These are phyloP conservation scores for Penicillium sp. DNA, from an alignment of 2,329 filamentous ascomycete species.

Conservation along the genomic window DNA sequence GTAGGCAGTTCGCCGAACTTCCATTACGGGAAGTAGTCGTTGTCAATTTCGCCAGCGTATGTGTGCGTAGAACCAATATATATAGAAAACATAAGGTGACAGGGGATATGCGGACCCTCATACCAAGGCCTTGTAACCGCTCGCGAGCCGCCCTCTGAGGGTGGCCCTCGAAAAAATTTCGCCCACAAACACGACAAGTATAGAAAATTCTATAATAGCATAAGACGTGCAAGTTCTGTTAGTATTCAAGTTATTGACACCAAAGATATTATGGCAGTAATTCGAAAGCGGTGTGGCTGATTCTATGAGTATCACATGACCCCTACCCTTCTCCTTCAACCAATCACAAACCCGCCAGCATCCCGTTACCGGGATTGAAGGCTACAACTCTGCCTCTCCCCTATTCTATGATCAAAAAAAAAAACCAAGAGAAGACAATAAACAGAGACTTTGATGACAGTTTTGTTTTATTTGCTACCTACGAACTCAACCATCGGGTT, in stretches of 20 bases:
- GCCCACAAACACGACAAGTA: too few relatives aligned
- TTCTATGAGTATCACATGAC: not conserved
- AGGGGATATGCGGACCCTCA: too few relatives aligned
- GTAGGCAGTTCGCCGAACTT: too few relatives aligned
- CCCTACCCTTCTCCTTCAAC: not conserved
- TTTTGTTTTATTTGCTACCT: not conserved
- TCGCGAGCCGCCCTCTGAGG: too few relatives aligned
- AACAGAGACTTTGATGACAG: not conserved
- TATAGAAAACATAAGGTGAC: too few relatives aligned
- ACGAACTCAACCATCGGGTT: not conserved
- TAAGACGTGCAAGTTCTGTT: too few relatives aligned
- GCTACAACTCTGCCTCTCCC: not conserved
- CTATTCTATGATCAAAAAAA: not conserved
- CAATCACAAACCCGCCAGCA: conserved; percentile 2
- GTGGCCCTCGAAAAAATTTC: too few relatives aligned
- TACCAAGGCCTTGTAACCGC: too few relatives aligned
- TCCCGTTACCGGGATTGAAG: conserved; percentile 8
- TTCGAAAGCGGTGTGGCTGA: not conserved
- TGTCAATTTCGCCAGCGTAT: too few relatives aligned
- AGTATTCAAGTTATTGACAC: not conserved
- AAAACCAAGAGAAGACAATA: not conserved
- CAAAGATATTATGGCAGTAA: not conserved
- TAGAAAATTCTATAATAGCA: too few relatives aligned
- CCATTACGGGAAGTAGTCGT: too few relatives aligned
- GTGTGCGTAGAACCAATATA: too few relatives aligned